These are phyloP conservation scores for Clitoria ternatea DNA, from an alignment of 306 rosid genomes.

Conservation along the genomic window DNA sequence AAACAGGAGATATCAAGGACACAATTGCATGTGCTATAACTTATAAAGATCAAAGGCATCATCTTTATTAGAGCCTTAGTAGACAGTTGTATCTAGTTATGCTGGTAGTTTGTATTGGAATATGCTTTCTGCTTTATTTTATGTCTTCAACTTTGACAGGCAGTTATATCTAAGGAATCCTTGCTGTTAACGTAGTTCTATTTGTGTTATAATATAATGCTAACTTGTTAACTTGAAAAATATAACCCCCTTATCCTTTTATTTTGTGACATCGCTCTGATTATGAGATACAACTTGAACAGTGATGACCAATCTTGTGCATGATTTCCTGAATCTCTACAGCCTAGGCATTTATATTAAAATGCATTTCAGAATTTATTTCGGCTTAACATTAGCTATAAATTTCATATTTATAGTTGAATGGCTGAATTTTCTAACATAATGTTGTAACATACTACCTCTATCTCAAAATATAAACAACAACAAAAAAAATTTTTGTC, in stretches of 20 bases:
- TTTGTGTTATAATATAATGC: neutral
- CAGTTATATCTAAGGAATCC: neutral
- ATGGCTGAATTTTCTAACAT: neutral
- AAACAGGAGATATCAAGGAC: neutral
- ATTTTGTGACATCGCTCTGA: neutral
- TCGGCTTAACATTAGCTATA: neutral
- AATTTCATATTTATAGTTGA: neutral
- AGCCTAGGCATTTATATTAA: neutral
- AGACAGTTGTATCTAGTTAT: too few species aligned
- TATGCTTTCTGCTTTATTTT: too few species aligned
- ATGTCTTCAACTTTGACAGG: too few species aligned
- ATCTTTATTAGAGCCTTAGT: too few species aligned
- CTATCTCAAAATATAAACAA: too few species aligned
- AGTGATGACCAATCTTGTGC: neutral
- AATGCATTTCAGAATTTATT: neutral
- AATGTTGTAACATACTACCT: too few species aligned
- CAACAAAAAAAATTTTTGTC: too few species aligned
- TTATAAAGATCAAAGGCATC: neutral
- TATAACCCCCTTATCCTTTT: neutral
- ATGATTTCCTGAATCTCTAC: neutral
- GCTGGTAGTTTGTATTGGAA: too few species aligned
- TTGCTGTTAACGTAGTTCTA: neutral
- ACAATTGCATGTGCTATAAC: neutral
- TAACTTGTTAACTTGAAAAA: neutral
- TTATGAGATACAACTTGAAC: neutral